phyloP scores from a whole-genome alignment of 2,329 filamentous ascomycete genomes.

The Didymella segeticola region DNA sequence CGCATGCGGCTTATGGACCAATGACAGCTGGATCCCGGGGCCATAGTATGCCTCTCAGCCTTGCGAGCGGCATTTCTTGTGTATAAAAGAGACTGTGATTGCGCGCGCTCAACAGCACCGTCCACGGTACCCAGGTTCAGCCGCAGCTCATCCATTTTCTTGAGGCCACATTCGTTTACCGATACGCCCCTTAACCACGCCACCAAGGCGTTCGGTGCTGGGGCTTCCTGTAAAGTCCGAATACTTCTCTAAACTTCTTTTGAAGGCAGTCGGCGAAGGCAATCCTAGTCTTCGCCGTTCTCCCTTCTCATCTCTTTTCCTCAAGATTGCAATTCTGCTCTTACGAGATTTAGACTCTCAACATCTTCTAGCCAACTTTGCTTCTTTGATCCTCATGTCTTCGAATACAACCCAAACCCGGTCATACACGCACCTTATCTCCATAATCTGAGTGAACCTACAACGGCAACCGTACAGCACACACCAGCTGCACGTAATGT shows the following conservation, averaged over 20 bases:
- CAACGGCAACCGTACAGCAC: background rate
- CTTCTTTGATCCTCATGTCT: background rate
- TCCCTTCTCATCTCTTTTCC: background rate
- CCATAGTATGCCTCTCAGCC: too few species aligned
- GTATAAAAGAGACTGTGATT: too few species aligned
- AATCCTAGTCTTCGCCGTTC: background rate
- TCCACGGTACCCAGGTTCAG: too few species aligned
- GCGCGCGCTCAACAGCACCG: too few species aligned
- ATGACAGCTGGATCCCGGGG: too few species aligned
- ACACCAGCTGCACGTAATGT: background rate
- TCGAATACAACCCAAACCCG: conserved; percentile 3
- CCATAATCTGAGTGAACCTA: background rate
- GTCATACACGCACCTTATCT: background rate
- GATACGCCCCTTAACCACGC: background rate
- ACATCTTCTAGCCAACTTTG: background rate
- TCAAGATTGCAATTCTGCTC: background rate
- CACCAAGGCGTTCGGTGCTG: background rate
- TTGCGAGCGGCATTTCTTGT: too few species aligned
- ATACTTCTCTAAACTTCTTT: background rate
- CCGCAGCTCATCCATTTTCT: background rate
- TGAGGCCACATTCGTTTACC: too few species aligned
- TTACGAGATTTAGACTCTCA: background rate
- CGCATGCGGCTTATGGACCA: too few species aligned
- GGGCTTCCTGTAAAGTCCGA: too few species aligned
- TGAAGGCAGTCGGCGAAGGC: background rate